Evolutionary conservation across 352 stramenopile genomes (phyloP), one percentile per base, ranked within the genome.

Genomic region (Phytophthora lateralis): DNA sequence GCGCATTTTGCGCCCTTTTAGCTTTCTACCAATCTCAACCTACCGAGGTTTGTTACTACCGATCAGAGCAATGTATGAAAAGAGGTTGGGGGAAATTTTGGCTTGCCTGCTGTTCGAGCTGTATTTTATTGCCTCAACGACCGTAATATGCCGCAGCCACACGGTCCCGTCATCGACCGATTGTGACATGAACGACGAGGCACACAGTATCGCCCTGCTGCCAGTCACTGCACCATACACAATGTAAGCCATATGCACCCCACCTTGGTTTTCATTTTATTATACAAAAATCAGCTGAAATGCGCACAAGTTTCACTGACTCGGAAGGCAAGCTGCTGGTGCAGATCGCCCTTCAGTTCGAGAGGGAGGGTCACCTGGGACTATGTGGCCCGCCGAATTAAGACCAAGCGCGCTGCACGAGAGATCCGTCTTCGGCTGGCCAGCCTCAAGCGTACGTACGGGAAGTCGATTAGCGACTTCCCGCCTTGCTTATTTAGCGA

Each of bases 301-400:
- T 50, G 38, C 39, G 27, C 29, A 59, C 39, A 59, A 59, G 38
- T 32, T 60, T 60, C 14, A 37, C 27, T 24, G 52, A 60, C 41
- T n/a, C 17, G 18, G 52, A 60, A 51, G 52, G 51, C 52, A 60
- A 60, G 27, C 17, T 60, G 30, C 15, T 60, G 18, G 52, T 45
- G 52, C 41, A 60, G 29, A 60, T 60, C 20, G 41, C 52, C 12
- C 37, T 27, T n/a, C 52, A 60, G 18, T 60, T 60, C 3, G 41
- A 51, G 29, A 34, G 41, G n/a, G 52, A 60, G 30, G 45, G 54
- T 55, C n/a, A 62, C 55, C 24, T 63, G 55, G 45, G 37, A 39
- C 3, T 55, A 63, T 63, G 44, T 55, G 6, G 45, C 20, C 45
- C 18, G 43, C 64, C 69, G 51, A 54, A 75, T 42, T 62, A 61